phyloP scores from a whole-genome alignment of 352 stramenopile species.

The Pythium brassicae region DNA sequence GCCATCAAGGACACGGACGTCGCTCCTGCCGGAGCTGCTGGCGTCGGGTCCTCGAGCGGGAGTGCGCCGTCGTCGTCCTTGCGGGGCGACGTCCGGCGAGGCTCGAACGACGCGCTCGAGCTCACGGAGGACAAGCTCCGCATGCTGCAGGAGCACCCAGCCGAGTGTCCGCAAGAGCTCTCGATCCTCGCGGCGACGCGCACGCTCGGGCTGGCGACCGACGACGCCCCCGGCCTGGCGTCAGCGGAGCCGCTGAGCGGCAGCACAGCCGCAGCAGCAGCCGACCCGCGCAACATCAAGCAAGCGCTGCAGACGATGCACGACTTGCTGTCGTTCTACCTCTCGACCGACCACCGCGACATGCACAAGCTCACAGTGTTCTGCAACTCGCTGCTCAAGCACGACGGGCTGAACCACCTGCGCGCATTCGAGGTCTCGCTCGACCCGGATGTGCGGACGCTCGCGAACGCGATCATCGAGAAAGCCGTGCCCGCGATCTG shows the following conservation, averaged over 20 bases:
- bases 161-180: slow-evolving; percentile 60
- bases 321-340: slow-evolving; percentile 64
- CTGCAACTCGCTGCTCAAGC: slow-evolving; percentile 73
- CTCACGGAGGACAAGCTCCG: slow-evolving; percentile 22
- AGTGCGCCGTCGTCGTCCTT: slow-evolving; percentile 5
- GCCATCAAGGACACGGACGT: slow-evolving; percentile 45
- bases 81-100: slow-evolving; percentile 20
- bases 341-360: slow-evolving; percentile 66
- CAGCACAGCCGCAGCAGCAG: no score
- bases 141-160: slow-evolving; percentile 50
- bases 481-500: slow-evolving; percentile 79
- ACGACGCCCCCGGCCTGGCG: no score
- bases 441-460: slow-evolving; percentile 46
- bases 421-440: slow-evolving; percentile 45
- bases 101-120: slow-evolving; percentile 34
- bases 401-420: slow-evolving; percentile 67
- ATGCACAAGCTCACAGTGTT: slow-evolving; percentile 81
- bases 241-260: background rate
- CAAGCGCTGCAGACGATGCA: slow-evolving; percentile 55
- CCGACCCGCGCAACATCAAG: slow-evolving; percentile 29
- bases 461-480: slow-evolving; percentile 76
- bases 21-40: slow-evolving; percentile 5
- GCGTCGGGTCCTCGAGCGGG: background rate
- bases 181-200: slow-evolving; percentile 22
- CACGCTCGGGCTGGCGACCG: background rate